Conservation (phyloP, 2,329 filamentous ascomycete genomes). For the Paraconiothyrium brasiliense region DNA sequence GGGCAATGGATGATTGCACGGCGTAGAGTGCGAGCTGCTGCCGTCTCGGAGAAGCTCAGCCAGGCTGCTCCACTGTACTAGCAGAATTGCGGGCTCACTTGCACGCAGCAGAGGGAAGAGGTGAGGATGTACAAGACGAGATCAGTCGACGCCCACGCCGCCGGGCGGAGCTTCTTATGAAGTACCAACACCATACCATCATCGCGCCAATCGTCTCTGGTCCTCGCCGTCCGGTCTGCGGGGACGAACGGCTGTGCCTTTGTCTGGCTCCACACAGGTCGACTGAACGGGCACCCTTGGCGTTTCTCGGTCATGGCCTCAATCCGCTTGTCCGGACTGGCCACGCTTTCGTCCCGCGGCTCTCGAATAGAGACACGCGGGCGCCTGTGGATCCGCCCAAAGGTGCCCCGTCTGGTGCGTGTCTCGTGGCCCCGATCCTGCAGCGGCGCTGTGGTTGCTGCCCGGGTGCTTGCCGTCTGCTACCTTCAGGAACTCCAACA, state of each 20-base stretch:
- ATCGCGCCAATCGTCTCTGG: slow-evolving; percentile 1
- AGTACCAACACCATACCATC: slow-evolving; percentile 1
- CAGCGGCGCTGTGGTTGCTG: not conserved
- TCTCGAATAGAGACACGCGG: slow-evolving; percentile 6
- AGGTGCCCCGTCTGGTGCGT: not conserved
- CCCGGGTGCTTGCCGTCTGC: not conserved
- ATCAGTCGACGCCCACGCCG: not conserved
- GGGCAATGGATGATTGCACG: slow-evolving; percentile 40
- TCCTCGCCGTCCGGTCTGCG: slow-evolving; percentile 12
- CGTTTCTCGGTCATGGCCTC: slow-evolving; percentile 10
- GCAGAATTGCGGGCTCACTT: not conserved
- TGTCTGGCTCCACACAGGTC: slow-evolving; percentile 31
- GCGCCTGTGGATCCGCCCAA: not conserved
- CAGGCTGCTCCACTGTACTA: slow-evolving; percentile 9
- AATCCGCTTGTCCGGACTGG: slow-evolving; percentile 27
- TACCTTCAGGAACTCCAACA: not conserved
- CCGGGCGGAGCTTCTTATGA: slow-evolving; percentile 9
- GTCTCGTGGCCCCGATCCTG: slow-evolving; percentile 4
- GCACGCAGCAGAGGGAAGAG: not conserved
- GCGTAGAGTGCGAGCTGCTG: slow-evolving; percentile 33
- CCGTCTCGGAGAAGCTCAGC: slow-evolving; percentile 37
- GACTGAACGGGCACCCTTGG: slow-evolving; percentile 20
- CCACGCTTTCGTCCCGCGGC: slow-evolving; percentile 13
- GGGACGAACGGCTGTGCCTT: slow-evolving; percentile 37
- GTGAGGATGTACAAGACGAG: not conserved